A percentile compares a stretch with the other conserved stretches of the same genome.
Conservation (phyloP, 75 land plant species). For the Sequoiadendron giganteum region DNA sequence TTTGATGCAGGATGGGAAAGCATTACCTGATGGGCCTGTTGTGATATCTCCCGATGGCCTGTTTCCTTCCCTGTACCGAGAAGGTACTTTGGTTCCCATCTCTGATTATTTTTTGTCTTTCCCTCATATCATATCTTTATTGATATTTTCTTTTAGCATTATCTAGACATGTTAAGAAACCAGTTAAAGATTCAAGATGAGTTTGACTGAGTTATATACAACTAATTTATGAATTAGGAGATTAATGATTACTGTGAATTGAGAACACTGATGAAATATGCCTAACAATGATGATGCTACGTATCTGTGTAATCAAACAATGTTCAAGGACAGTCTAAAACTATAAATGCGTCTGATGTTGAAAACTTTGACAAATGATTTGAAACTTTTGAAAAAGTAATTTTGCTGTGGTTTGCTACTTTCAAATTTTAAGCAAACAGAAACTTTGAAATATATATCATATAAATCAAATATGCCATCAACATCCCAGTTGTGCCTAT, state of each 20-base stretch:
- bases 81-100: conserved; percentile 41
- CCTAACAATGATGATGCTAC: not conserved
- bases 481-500: not conserved
- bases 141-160: not conserved
- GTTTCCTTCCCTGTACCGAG: conserved; percentile 68
- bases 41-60: conserved; percentile 85
- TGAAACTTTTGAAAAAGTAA: not conserved
- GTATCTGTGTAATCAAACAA: not conserved
- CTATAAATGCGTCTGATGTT: not conserved
- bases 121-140: not conserved
- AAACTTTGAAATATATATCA: not conserved
- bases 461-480: not conserved
- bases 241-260: too few relatives aligned
- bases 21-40: conserved; percentile 79
- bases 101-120: not conserved
- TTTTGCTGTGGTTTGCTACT: not conserved
- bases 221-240: not conserved
- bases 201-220: not conserved
- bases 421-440: not conserved
- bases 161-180: not conserved
- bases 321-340: not conserved
- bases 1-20: conserved; percentile 65
- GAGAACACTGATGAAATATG: not conserved
- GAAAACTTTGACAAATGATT: not conserved
- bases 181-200: not conserved